Evolutionary conservation across 371 early-diverging fungal genomes (phyloP).

Genomic region (Saksenaea oblongispora): DNA sequence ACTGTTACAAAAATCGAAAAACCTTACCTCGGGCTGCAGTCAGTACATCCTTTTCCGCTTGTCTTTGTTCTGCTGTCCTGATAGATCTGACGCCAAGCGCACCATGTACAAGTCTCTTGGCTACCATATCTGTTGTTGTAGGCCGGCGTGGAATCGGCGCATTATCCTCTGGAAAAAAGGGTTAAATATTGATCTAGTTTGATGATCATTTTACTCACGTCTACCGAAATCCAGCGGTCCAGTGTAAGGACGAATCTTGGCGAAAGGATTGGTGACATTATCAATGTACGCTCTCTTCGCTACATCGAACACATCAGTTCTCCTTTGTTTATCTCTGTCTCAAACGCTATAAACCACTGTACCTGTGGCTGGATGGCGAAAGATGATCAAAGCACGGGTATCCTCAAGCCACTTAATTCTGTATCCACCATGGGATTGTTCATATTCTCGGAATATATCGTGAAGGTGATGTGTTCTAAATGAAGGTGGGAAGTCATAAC

Average conservation of each 20-base stretch:
- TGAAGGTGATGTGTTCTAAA: slow-evolving; percentile 56
- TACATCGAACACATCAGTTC: no score
- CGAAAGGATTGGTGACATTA: slow-evolving; percentile 29
- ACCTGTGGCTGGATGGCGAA: slow-evolving; percentile 69
- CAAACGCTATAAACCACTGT: slow-evolving; percentile 7
- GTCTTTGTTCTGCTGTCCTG: slow-evolving; percentile 44
- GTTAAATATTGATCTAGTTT: neutral
- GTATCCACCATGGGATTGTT: slow-evolving; percentile 65
- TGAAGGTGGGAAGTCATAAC: slow-evolving; percentile 50
- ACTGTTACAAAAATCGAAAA: neutral
- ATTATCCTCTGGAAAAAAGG: neutral
- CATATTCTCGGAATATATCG: slow-evolving; percentile 54
- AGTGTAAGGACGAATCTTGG: slow-evolving; percentile 29
- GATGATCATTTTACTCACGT: slow-evolving; percentile 11
- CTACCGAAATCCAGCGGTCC: slow-evolving; percentile 21
- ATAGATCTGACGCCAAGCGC: slow-evolving; percentile 48
- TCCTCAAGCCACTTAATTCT: slow-evolving; percentile 77
- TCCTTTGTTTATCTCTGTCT: no score
- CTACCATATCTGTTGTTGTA: slow-evolving; percentile 53
- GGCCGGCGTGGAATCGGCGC: slow-evolving; percentile 33
- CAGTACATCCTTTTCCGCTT: slow-evolving; percentile 28
- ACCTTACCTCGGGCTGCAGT: slow-evolving; percentile 30
- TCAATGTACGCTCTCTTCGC: slow-evolving; percentile 34
- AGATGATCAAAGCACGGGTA: slow-evolving; percentile 69
- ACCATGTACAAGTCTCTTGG: slow-evolving; percentile 51